Base-by-base conservation (phyloP, 176 grass and related monocot genomes). In the Areca catechu region DNA sequence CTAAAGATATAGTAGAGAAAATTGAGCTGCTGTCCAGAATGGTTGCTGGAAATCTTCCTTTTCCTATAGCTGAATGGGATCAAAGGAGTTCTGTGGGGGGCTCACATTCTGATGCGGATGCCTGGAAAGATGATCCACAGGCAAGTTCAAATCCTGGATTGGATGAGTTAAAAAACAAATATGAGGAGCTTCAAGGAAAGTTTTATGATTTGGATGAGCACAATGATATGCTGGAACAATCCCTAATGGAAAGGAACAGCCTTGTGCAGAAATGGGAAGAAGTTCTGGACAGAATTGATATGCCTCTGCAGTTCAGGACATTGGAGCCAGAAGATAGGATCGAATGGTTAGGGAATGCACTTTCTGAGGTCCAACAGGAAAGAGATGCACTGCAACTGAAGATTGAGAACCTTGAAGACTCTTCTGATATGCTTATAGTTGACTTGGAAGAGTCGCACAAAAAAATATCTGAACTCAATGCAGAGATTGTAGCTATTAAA, bases 211-310 rank as follows among this genome's bases (percentile, higher is more conserved):
- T 97, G 68, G 92, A 83, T 49, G 92, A 97, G 67, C 92, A 97
- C 28, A 97, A 91, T 56, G 85, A 77, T 72, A 97, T 97, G 77
- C 77, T 97, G 57, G 92, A 97, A 76, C 92, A 97, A 56, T 97
- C 86, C 79, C 75, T 97, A 71, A 58, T 82, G 56, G 86, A 91
- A 57, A 90, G 92, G 69, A 97, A 97, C 37, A 74, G 22, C 82
- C 75, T 91, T 81, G 70, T 97, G 71, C 68, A 79, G 62, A 97
- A 88, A 82, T 97, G 83, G 86, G 92, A 97, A 80, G 2, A 24
- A 24, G 24, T 24, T 24, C 4, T 24, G 24, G 24, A 24, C 24
- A 24, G 24, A 24, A 24, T 3, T 24, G 24, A 24, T 24, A 24
- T 24, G 24, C 24, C 24, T 24, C 24, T 3, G 4, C 24, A 24